A percentile compares a stretch with the other conserved stretches of the same genome.
Conservation (phyloP, 768 basidiomycete species). For the Boletus pseudo-olivaceus region DNA sequence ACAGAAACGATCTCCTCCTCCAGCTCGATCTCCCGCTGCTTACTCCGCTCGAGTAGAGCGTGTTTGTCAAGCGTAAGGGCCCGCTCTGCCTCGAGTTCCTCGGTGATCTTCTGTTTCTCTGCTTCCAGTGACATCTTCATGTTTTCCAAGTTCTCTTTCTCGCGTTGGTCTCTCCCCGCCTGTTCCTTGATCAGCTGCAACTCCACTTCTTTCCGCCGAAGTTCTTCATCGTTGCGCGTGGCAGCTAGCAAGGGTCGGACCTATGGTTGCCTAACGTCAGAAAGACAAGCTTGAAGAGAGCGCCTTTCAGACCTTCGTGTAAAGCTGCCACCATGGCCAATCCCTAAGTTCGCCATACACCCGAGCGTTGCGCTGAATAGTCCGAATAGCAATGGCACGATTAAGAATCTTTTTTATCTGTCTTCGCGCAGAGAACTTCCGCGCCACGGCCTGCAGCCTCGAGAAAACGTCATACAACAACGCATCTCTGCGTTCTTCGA, state of each 20-base stretch:
- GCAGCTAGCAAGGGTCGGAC: conserved; percentile 91
- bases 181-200: conserved; percentile 75
- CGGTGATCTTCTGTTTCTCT: conserved; percentile 80
- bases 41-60: conserved; percentile 73
- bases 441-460: conserved; percentile 77
- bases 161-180: conserved; percentile 82
- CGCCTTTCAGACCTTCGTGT: conserved; percentile 65
- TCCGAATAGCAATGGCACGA: conserved; percentile 84
- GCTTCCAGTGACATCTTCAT: conserved; percentile 80
- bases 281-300: neutral
- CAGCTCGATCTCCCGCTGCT: conserved; percentile 78
- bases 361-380: conserved; percentile 91
- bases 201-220: conserved; percentile 84
- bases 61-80: conserved; percentile 81
- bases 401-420: conserved; percentile 95
- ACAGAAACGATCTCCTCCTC: conserved; percentile 80
- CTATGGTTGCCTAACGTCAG: conserved; percentile 35
- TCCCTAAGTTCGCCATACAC: conserved; percentile 86
- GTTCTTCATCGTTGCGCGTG: conserved; percentile 88
- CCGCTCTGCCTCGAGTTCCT: conserved; percentile 80
- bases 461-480: conserved; percentile 89
- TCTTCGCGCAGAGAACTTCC: conserved; percentile 82
- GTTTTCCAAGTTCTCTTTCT: conserved; percentile 72
- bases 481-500: conserved; percentile 88
- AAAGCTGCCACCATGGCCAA: conserved; percentile 99